Evolutionary conservation across 225 moss, liverwort and hornwort species (phyloP).

Genomic region (Pleurozium schreberi): DNA sequence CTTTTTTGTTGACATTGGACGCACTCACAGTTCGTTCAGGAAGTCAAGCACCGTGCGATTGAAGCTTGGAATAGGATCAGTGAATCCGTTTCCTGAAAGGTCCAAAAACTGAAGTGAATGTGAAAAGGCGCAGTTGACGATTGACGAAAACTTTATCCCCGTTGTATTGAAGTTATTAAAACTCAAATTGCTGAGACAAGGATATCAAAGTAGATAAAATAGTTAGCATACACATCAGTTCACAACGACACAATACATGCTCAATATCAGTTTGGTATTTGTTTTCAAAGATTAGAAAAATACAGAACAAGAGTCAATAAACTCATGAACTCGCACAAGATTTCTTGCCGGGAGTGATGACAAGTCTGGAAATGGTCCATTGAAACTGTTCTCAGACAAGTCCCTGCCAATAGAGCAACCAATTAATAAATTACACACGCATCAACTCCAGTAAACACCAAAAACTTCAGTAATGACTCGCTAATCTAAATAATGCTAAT

Average conservation of each 20-base stretch:
- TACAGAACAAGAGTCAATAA: not conserved
- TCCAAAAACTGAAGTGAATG: not conserved
- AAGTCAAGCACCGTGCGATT: not conserved
- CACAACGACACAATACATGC: not conserved
- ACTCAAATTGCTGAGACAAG: constrained; percentile 1
- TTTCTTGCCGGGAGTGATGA: not conserved
- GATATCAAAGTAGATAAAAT: not conserved
- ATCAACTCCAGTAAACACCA: not conserved
- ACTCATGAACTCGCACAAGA: not conserved
- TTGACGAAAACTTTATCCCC: not conserved
- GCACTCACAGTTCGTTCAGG: not conserved
- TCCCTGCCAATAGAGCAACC: not conserved
- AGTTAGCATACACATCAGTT: not conserved
- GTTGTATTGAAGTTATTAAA: not conserved
- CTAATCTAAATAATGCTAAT: not conserved
- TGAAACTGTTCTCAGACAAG: not conserved
- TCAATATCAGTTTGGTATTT: not conserved
- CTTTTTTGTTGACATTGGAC: not conserved
- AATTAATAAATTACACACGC: not conserved
- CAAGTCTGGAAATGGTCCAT: not conserved
- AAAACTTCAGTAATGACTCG: not conserved
- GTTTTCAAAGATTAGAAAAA: not conserved
- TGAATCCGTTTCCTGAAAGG: not conserved
- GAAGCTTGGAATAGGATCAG: not conserved
- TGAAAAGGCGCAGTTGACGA: not conserved